Base-by-base conservation (phyloP, 2,329 filamentous ascomycete species). In the Microcyclosporella mali region DNA sequence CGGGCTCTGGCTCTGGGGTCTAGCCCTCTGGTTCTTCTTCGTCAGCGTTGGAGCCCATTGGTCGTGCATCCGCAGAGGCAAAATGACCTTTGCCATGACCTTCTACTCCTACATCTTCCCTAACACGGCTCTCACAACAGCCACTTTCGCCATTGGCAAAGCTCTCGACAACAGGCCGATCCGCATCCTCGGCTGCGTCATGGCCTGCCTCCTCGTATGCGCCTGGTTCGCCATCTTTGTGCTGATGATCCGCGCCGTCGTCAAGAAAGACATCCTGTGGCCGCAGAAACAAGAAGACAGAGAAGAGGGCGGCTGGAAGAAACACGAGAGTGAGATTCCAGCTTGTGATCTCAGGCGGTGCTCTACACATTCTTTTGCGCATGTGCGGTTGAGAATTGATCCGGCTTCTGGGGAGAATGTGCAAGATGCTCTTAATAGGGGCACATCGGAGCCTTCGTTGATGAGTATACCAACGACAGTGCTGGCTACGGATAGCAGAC, bases 101-200 rank as follows among this genome's bases (percentile, higher is more conserved):
- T 94, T 85, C 81, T 92, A 83, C 65, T 85, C 80, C 3, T 90
- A 89, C 62, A 74, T 89, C 4, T 89, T 89, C 56, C 85, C 85
- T 2, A 88, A 89, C 54, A 89, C 85, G 31, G 59, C 59, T 9
- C 47, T 62, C 9, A 57, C 53, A 29, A 85, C 82, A 0, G 83
- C 85, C 0, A 92, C 85, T 0, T 81, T 85, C 51, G 77, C 82
- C 2, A 75, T 92, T 37, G 84, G 78, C 0, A 70, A 73, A 8
- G 79, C 63, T 1, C 55, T 71, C 9, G 53, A 64, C 40, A 59
- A 63, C 37, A 51, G 45, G 4, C 73, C 79, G 0, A 76, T 92
- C 32, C 67, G 79, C 32, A 75, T 88, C 8, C 66, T 85, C 25
- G 84, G 83, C 0, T 83, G 78, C 41, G 78, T 77, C 11, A 77